phyloP scores from a whole-genome alignment of 305 asterid genomes.

The Solanum hybrid region DNA sequence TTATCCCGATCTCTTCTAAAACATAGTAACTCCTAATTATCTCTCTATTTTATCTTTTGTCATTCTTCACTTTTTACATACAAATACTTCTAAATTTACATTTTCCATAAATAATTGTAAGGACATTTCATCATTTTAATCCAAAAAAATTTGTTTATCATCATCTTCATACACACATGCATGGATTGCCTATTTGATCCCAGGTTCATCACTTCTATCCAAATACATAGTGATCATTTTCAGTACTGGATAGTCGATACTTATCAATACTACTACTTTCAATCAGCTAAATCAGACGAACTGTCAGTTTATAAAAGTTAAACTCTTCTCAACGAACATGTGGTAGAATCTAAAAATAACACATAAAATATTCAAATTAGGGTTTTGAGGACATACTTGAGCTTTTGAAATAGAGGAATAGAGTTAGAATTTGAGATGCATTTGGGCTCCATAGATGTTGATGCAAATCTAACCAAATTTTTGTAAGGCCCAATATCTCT shows the following conservation, averaged over 20 bases:
- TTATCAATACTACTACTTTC: background rate
- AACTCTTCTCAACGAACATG: background rate
- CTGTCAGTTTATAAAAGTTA: background rate
- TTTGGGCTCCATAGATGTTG: conserved; percentile 64
- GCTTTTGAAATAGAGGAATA: conserved; percentile 55
- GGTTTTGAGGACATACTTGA: conserved; percentile 33
- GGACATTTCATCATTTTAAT: too few relatives aligned
- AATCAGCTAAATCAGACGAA: background rate
- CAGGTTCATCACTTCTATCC: background rate
- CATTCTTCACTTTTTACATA: background rate
- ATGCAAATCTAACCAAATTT: conserved; percentile 61
- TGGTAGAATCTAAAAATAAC: background rate
- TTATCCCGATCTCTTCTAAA: background rate
- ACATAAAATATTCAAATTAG: background rate
- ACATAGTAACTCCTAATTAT: background rate
- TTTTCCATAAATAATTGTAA: background rate
- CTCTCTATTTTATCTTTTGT: background rate
- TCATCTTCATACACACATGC: background rate
- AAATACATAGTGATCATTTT: background rate
- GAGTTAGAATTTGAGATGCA: conserved; percentile 66
- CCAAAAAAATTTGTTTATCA: background rate
- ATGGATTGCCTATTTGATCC: rapidly evolving
- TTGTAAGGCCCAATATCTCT: conserved; percentile 86
- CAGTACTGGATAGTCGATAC: background rate
- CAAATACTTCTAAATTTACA: background rate